Evolutionary conservation across 2,329 filamentous ascomycete genomes (phyloP).

Genomic region (Apiospora kogelbergensis): DNA sequence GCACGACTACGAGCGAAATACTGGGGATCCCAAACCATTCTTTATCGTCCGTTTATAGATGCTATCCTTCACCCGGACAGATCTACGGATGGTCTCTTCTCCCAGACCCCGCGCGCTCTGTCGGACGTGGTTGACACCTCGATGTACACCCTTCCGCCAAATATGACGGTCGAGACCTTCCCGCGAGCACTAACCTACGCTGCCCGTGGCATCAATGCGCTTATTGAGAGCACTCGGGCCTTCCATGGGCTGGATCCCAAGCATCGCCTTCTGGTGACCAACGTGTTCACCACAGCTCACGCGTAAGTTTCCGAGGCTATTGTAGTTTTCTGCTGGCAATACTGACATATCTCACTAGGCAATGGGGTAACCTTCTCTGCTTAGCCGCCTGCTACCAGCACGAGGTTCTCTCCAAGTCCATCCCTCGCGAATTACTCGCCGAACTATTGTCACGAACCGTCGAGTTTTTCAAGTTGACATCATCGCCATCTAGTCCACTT

Average conservation of each 20-base stretch:
- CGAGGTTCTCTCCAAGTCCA: constrained; percentile 55
- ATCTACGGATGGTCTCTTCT: constrained; percentile 22
- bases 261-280: constrained; percentile 81
- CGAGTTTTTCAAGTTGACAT: constrained; percentile 67
- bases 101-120: constrained; percentile 14
- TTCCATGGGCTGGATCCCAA: constrained; percentile 65
- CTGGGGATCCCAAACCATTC: constrained; percentile 89
- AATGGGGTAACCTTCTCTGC: constrained; percentile 97
- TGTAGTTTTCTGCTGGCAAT: not conserved
- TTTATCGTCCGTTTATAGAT: constrained; percentile 73
- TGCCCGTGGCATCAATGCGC: constrained; percentile 65
- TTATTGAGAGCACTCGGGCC: constrained; percentile 81
- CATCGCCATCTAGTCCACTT: constrained; percentile 74
- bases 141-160: constrained; percentile 23
- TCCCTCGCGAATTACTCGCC: constrained; percentile 56
- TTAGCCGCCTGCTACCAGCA: constrained; percentile 79
- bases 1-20: constrained; percentile 91
- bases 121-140: constrained; percentile 15
- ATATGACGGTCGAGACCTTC: constrained; percentile 36
- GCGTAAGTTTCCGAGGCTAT: constrained; percentile 64
- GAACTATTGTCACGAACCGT: constrained; percentile 73
- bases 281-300: constrained; percentile 92
- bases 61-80: constrained; percentile 48
- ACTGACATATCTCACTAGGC: constrained; percentile 49
- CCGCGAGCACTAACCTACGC: constrained; percentile 53